Evolutionary conservation across 202 grass and related monocot species (phyloP), one percentile per base, ranked within the genome.

Genomic region (Schoenoplectus triqueter): DNA sequence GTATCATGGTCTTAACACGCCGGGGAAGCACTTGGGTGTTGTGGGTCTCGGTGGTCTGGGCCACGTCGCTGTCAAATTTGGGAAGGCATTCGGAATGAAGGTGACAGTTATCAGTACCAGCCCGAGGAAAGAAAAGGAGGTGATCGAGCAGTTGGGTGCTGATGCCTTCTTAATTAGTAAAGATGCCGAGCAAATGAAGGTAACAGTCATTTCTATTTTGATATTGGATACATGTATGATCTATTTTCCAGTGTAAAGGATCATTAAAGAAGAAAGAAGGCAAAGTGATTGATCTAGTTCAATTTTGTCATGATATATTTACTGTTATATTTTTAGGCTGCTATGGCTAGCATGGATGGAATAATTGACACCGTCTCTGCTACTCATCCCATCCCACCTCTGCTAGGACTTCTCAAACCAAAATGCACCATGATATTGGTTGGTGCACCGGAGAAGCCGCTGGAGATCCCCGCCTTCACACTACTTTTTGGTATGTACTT

Each of bases 51-150:
- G 95, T 0, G 95, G 95, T 10, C 87, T 98, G 0, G 95, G 95
- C 2, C 95, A 98, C 20, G 87, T 98, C 5, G 91, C 94, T 1
- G 94, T 97, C 1, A 93, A 92, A 88, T 92, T 97, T 71, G 94
- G 73, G 56, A 93, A 90, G 74, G 91, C 91, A 6, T 97, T 93
- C 6, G 94, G 94, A 80, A 72, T 80, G 88, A 97, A 89, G 82
- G 94, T 97, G 4, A 93, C 89, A 0, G 91, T 94, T 3, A 92
- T 97, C 75, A 97, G 94, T 73, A 84, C 92, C 7, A 92, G 92
- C 0, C 81, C 80, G 0, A 82, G 8, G 1, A 98, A 98, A 87
- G 88, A 66, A 83, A 50, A 89, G 87, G 95, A 98, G 78, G 92
- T 91, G 1, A 18, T 95, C 0, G 89, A 90, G 22, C 69, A 72